A percentile compares a stretch with the other conserved stretches of the same genome.
Evolutionary conservation across 805 yeast species (phyloP).

Genomic region (Crinitomyces ghanaensis): DNA sequence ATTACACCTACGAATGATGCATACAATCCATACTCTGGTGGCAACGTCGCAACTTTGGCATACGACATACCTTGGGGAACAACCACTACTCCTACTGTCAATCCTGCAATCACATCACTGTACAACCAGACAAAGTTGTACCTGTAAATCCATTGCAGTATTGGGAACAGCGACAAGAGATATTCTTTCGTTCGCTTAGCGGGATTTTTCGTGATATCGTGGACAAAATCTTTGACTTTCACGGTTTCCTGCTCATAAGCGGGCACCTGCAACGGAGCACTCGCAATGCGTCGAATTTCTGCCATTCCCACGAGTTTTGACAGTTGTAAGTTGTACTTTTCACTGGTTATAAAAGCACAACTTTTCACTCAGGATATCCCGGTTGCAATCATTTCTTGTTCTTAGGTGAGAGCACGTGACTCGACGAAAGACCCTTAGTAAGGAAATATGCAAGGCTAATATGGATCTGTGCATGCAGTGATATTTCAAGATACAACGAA

Average conservation of each 20-base stretch:
- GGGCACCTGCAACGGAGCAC: constrained; percentile 3
- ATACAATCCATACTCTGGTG: constrained; percentile 78
- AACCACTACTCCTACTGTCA: constrained; percentile 84
- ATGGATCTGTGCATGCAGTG: too few relatives aligned
- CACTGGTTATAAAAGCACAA: too few relatives aligned
- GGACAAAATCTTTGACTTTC: constrained; percentile 8
- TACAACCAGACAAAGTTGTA: constrained; percentile 72
- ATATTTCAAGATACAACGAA: too few relatives aligned
- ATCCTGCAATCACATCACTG: constrained; percentile 80
- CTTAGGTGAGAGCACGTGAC: too few relatives aligned
- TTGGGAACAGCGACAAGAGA: constrained; percentile 60
- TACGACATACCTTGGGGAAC: constrained; percentile 96
- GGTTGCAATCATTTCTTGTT: too few relatives aligned
- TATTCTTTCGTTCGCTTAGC: constrained; percentile 34
- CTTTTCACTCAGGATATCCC: too few relatives aligned
- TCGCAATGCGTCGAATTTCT: too few relatives aligned
- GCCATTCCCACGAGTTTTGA: too few relatives aligned
- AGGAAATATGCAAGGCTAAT: too few relatives aligned
- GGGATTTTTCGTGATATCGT: constrained; percentile 26
- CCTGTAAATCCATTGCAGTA: constrained; percentile 71
- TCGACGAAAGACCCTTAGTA: too few relatives aligned
- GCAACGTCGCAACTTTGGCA: constrained; percentile 73
- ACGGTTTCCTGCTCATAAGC: constrained; percentile 12
- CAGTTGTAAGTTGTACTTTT: too few relatives aligned
- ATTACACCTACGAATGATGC: constrained; percentile 88